phyloP scores from a whole-genome alignment of 2,329 filamentous ascomycete genomes.

The Zymoseptoria brevis region DNA sequence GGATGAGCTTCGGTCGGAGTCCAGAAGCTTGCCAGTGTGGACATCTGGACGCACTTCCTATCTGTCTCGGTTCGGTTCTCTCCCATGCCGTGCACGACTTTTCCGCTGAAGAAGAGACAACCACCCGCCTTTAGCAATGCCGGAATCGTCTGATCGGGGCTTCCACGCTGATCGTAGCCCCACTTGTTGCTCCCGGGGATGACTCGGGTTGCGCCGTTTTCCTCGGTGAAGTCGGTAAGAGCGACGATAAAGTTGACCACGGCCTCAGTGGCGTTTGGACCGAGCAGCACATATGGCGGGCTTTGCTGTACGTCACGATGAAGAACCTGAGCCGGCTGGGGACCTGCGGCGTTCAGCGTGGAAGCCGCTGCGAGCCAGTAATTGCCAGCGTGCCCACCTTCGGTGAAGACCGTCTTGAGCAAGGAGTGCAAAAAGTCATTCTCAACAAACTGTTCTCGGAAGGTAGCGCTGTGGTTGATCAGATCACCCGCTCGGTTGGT shows the following conservation, averaged over 20 bases:
- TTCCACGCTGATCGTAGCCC: background rate
- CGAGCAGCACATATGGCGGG: background rate
- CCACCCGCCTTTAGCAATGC: constrained; percentile 1
- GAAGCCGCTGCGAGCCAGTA: constrained; percentile 3
- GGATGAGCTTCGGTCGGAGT: too few species aligned
- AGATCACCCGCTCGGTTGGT: constrained; percentile 1
- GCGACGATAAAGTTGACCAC: constrained; percentile 4
- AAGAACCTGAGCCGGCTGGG: constrained; percentile 2
- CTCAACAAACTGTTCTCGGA: background rate
- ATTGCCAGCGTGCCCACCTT: background rate
- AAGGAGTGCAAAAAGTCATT: background rate
- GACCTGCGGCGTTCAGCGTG: background rate
- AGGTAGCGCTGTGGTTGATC: background rate
- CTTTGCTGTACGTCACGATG: constrained; percentile 1
- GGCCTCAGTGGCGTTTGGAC: constrained; percentile 1
- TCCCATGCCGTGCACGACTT: constrained; percentile 3
- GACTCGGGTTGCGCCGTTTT: constrained; percentile 4
- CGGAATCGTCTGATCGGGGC: constrained; percentile 2
- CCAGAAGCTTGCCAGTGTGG: too few species aligned
- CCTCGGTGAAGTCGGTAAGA: constrained; percentile 1
- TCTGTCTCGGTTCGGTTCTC: background rate
- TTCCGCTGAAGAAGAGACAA: constrained; percentile 4
- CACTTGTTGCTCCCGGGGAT: constrained; percentile 2
- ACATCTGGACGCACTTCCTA: too few species aligned
- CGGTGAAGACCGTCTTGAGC: background rate